A percentile compares a stretch with the other conserved stretches of the same genome.
phyloP scores from a whole-genome alignment of 805 yeast species.

The Metschnikowia lunata region DNA sequence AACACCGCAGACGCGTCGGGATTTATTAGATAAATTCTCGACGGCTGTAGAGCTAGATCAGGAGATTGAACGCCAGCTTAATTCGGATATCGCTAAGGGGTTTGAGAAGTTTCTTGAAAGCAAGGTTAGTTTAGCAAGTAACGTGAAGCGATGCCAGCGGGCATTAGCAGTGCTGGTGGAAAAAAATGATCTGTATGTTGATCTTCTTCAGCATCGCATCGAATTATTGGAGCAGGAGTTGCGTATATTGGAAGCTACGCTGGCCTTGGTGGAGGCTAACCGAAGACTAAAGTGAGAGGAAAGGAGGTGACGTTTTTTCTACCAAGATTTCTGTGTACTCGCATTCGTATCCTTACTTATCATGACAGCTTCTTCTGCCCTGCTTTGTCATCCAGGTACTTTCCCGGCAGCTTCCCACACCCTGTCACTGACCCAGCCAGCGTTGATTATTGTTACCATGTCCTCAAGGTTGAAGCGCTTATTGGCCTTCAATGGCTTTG shows the following conservation, averaged over 20 bases:
- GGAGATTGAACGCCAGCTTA: constrained; percentile 35
- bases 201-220: constrained; percentile 36
- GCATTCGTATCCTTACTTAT: too few species aligned
- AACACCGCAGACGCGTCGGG: constrained; percentile 8
- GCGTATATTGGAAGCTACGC: constrained; percentile 61
- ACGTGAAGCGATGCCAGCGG: constrained; percentile 8
- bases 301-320: too few species aligned
- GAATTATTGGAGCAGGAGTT: constrained; percentile 71
- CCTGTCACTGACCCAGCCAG: constrained; percentile 81
- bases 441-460: constrained; percentile 63
- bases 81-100: constrained; percentile 26
- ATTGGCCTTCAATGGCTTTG: constrained; percentile 54
- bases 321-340: too few species aligned
- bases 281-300: background rate
- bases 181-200: constrained; percentile 10
- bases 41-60: constrained; percentile 37
- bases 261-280: constrained; percentile 20
- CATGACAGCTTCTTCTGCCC: too few species aligned
- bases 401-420: constrained; percentile 60
- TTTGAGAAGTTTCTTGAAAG: constrained; percentile 14
- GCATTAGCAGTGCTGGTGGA: constrained; percentile 10
- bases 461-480: constrained; percentile 70
- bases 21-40: constrained; percentile 32
- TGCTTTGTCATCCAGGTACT: constrained; percentile 17
- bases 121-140: constrained; percentile 9